phyloP scores from a whole-genome alignment of 1,139 yeast species.

The Lodderomyces elongisporus region DNA sequence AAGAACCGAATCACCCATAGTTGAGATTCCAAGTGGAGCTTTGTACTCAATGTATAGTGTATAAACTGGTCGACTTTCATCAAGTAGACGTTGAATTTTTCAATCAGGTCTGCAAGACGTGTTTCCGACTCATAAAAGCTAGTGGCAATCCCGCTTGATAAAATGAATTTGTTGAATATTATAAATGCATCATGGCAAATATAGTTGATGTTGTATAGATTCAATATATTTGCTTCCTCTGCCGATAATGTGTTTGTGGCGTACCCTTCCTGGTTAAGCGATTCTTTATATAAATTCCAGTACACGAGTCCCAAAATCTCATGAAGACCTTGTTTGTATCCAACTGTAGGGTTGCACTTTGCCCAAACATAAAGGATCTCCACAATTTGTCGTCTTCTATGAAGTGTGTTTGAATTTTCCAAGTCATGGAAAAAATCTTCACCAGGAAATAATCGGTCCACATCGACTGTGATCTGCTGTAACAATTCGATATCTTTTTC shows the following conservation, averaged over 20 bases:
- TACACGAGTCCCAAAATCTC: slow-evolving; percentile 61
- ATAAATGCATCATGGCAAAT: slow-evolving; percentile 45
- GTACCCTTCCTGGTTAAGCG: slow-evolving; percentile 24
- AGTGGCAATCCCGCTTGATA: slow-evolving; percentile 32
- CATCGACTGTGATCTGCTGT: slow-evolving; percentile 56
- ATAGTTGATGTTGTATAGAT: slow-evolving; percentile 35
- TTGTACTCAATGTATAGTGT: slow-evolving; percentile 40
- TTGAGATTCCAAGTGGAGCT: slow-evolving; percentile 52
- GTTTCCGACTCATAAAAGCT: slow-evolving; percentile 42
- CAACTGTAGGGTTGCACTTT: slow-evolving; percentile 45
- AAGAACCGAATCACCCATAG: slow-evolving; percentile 67
- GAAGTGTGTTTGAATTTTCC: slow-evolving; percentile 13
- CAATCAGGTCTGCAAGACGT: slow-evolving; percentile 38
- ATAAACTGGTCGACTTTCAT: slow-evolving; percentile 46
- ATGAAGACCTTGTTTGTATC: slow-evolving; percentile 69
- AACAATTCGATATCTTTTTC: slow-evolving; percentile 21
- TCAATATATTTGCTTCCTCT: slow-evolving; percentile 33
- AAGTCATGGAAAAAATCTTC: slow-evolving; percentile 44
- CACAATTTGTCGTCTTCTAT: slow-evolving; percentile 37
- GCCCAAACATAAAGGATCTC: slow-evolving; percentile 54
- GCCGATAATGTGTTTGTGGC: slow-evolving; percentile 25
- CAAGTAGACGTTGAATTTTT: slow-evolving; percentile 42
- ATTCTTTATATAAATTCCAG: slow-evolving; percentile 42
- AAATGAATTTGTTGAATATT: slow-evolving; percentile 40
- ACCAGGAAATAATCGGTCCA: slow-evolving; percentile 59